These are phyloP conservation scores for Arthroderma uncinatum DNA, from an alignment of 2,329 filamentous ascomycete species.

Conservation along the genomic window DNA sequence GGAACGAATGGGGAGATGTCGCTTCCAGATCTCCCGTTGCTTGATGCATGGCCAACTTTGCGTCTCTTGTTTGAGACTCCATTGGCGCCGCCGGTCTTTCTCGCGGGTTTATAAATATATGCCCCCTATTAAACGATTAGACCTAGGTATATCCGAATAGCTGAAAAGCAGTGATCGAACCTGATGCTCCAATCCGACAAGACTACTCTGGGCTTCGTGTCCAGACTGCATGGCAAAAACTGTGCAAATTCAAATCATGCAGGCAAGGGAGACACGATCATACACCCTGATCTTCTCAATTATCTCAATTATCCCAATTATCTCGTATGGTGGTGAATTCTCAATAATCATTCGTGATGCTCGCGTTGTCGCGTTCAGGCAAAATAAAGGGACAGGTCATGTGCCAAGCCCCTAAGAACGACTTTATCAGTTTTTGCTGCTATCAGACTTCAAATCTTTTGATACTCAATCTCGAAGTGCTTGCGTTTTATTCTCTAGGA, in stretches of 20 bases:
- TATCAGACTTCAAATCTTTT: background rate
- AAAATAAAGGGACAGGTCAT: background rate
- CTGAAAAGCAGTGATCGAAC: constrained; percentile 15
- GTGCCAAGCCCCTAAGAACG: constrained; percentile 2
- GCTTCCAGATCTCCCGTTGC: constrained; percentile 18
- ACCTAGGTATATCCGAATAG: background rate
- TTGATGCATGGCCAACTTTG: constrained; percentile 35
- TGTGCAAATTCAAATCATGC: background rate
- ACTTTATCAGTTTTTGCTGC: background rate
- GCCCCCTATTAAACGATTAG: constrained; percentile 38
- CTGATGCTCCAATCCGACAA: constrained; percentile 23
- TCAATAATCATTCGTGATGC: background rate
- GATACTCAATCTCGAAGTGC: background rate
- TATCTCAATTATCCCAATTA: background rate
- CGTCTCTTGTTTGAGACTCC: constrained; percentile 46
- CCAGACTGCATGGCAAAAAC: background rate
- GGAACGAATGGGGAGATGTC: constrained; percentile 25
- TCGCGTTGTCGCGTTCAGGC: background rate
- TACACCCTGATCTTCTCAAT: background rate
- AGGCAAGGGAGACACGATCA: too few species aligned
- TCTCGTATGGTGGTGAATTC: background rate
- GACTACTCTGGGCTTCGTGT: background rate
- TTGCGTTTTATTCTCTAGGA: constrained; percentile 1
- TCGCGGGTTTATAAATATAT: constrained; percentile 50
- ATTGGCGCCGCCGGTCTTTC: constrained; percentile 28